Conservation (phyloP, 768 basidiomycete genomes). For the Cubamyces lactineus region DNA sequence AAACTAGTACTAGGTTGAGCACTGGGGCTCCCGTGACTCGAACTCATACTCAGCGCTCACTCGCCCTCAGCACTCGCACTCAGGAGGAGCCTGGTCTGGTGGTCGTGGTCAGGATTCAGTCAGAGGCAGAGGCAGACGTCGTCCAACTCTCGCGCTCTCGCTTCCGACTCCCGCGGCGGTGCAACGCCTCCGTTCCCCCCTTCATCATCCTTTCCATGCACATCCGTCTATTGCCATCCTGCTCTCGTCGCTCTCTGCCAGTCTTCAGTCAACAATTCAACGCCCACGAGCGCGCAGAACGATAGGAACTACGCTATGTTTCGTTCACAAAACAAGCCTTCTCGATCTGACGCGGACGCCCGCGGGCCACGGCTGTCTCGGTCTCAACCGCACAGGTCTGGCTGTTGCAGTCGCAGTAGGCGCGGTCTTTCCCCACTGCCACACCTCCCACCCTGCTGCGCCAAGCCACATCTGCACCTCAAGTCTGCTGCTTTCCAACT, state of each 20-base stretch:
- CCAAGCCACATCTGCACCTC: neutral
- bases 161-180: neutral
- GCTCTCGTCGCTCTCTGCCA: neutral
- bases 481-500: neutral
- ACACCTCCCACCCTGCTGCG: conserved; percentile 5
- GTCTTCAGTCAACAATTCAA: too few species aligned
- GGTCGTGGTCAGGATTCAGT: neutral
- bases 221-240: too few species aligned
- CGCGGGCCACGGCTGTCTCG: conserved; percentile 5
- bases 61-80: too few species aligned
- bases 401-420: neutral
- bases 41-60: too few species aligned
- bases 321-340: neutral
- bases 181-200: too few species aligned
- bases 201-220: too few species aligned
- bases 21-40: too few species aligned
- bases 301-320: neutral
- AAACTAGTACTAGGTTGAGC: too few species aligned
- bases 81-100: neutral
- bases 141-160: neutral
- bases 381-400: conserved; percentile 2
- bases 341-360: neutral
- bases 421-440: conserved; percentile 13
- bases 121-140: neutral
- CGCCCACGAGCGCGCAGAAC: neutral